Evolutionary conservation across 1,284 basidiomycete genomes (phyloP), one percentile per base, ranked within the genome.

Genomic region (Blastosporella zonata): DNA sequence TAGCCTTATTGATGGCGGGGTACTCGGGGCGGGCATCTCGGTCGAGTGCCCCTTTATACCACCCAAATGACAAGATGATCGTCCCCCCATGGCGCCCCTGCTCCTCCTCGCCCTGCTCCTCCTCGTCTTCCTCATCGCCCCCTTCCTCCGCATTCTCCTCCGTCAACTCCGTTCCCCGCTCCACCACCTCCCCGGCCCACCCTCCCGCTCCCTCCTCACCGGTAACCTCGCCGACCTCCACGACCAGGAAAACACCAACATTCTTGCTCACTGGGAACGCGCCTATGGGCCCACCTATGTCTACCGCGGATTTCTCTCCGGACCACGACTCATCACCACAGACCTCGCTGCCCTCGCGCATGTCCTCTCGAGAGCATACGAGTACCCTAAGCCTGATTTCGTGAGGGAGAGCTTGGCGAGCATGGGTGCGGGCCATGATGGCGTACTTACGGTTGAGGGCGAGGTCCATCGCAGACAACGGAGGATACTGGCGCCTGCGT

Each of bases 301-400:
- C 36, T 83, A 82, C 63, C 70, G 72, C 45, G 78, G 79, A 35
- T 79, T 84, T 64, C 62, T 81, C 49, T 71, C 74, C 31, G 76
- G 74, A 0, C 66, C 67, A 49, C 67, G 82, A 15, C 69, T 88
- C 46, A 70, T 82, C 65, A 80, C 80, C 13, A 77, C 73, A 33
- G 85, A 88, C 62, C 76, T 77, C 0, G 65, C 70, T 20, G 82
- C 85, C 0, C 64, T 87, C 21, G 69, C 76, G 3, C 74, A 85
- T 54, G 78, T 89, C 44, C 74, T 88, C 43, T 68, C 70, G 10
- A 73, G 77, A 49, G 73, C 78, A 3, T 81, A 87, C 57, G 71
- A 76, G 31, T 87, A 81, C 60, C 82, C 81, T 17, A 88, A 87
- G 59, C 82, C 85, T 1, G 73, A 78, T 38, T 79, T 82, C 50